Evolutionary conservation across 2,329 filamentous ascomycete genomes (phyloP), one percentile per base, ranked within the genome.

Genomic region (Phyllosticta capitalensis): DNA sequence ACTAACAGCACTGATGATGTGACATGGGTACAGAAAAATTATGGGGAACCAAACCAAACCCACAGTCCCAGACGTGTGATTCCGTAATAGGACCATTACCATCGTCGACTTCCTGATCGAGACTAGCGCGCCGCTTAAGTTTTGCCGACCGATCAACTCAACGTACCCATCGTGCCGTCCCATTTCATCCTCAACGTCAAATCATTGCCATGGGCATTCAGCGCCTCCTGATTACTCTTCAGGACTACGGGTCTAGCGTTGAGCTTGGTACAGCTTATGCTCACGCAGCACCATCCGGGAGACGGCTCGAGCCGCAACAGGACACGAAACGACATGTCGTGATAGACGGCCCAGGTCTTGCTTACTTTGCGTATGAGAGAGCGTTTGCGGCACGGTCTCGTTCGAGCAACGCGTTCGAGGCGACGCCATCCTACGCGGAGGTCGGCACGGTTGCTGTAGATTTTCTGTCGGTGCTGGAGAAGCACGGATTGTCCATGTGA

Each of bases 401-500:
- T 22, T 55, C 55, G 2, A 26, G 55, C 14, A 61, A 61, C 33
- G 59, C 55, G 1, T 26, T 57, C 2, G 59, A 57, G 19, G 55
- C 59, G 19, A 58, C 55, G 51, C 83, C 86, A 5, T 80, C 83
- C 0, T 90, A 92, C 71, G 66, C 75, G 10, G 77, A 86, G 50
- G 78, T 94, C 51, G 85, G 83, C 14, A 69, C 76, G 6, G 79
- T 80, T 19, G 80, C 70, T 21, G 63, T 70, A 51, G 60, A 64
- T 51, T 92, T 87, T 79, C 76, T 96, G 1, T 75, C 85, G 22
- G 71, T 78, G 38, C 72, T 95, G 17, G 75, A 77, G 55, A 67
- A 67, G 2, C 77, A 79, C 60, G 78, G 81, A 57, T 79, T 88
- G 55, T 74, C 74, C 52, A 79, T 94, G 89, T 92, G 78, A 73